A percentile compares a stretch with the other conserved stretches of the same genome.
phyloP scores from a whole-genome alignment of 768 basidiomycete species.

The Hortiboletus flavorubellus region DNA sequence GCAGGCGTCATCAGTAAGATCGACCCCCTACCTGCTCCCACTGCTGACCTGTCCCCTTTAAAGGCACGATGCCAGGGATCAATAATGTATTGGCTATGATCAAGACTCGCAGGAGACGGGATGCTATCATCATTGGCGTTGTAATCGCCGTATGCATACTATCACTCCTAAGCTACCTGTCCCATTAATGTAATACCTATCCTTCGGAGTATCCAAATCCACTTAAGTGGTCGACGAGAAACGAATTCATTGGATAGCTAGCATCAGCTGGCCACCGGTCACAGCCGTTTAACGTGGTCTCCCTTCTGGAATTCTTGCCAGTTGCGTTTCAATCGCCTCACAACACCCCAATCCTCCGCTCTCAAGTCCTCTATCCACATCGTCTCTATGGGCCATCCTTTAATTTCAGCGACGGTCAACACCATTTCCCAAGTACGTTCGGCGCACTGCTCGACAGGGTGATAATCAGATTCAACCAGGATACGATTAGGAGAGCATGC shows the following conservation, averaged over 20 bases:
- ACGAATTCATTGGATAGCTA: neutral
- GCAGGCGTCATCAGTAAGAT: constrained; percentile 71
- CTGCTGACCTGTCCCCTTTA: constrained; percentile 1
- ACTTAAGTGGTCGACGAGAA: neutral
- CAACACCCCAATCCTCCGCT: constrained; percentile 53
- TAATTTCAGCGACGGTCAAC: constrained; percentile 64
- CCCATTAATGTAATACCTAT: constrained; percentile 20
- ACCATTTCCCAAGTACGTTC: constrained; percentile 76
- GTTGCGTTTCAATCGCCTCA: constrained; percentile 65
- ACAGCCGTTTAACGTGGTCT: constrained; percentile 32
- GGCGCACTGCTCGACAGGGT: constrained; percentile 58
- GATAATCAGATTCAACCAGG: constrained; percentile 84
- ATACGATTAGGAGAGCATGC: constrained; percentile 63
- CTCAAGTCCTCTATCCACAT: constrained; percentile 44
- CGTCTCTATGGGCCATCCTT: constrained; percentile 72
- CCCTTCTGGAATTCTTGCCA: constrained; percentile 62
- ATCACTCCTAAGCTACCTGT: constrained; percentile 49
- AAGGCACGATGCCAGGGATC: constrained; percentile 91
- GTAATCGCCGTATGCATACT: constrained; percentile 86
- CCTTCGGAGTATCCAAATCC: neutral
- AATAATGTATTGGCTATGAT: constrained; percentile 91
- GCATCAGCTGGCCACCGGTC: neutral
- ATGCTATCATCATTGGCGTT: constrained; percentile 83
- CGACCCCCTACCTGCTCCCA: neutral
- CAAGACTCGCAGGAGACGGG: constrained; percentile 82